phyloP scores from a whole-genome alignment of 148 eudicot genomes.

The Nepenthes mirabilis region DNA sequence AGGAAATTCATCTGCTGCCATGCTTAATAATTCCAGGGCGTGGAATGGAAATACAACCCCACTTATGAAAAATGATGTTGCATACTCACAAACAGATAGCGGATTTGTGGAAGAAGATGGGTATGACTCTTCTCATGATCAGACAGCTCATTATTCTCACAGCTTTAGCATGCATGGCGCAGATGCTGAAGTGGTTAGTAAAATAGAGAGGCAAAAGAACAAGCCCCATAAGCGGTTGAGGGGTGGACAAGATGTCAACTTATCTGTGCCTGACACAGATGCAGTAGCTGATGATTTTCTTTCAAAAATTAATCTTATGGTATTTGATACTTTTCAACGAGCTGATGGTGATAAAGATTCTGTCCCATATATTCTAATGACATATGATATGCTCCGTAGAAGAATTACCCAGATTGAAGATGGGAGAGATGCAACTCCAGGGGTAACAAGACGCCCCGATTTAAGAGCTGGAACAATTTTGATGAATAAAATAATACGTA shows the following conservation, averaged over 20 bases:
- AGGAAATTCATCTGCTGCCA: background rate
- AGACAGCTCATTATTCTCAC: no score
- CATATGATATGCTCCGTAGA: slow-evolving; percentile 55
- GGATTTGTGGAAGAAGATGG: no score
- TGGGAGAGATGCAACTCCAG: slow-evolving; percentile 24
- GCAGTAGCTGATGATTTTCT: slow-evolving; percentile 2
- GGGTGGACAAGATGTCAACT: no score
- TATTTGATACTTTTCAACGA: slow-evolving; percentile 25
- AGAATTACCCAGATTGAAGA: slow-evolving; percentile 62
- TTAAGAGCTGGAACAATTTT: slow-evolving; percentile 10
- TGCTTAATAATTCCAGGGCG: background rate
- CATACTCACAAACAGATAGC: no score
- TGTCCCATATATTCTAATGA: slow-evolving; percentile 32
- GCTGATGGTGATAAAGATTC: slow-evolving; percentile 49
- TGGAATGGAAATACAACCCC: background rate
- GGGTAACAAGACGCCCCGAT: slow-evolving; percentile 3
- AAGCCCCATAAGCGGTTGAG: no score
- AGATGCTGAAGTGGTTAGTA: no score
- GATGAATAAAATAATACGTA: slow-evolving; percentile 7
- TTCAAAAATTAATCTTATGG: slow-evolving; percentile 18
- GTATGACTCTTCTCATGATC: no score
- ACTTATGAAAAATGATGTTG: background rate
- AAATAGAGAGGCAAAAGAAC: no score
- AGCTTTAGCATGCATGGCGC: no score
- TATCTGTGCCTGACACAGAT: slow-evolving; percentile 6